Evolutionary conservation across 768 basidiomycete genomes (phyloP).

Genomic region (Podaxis sp.): DNA sequence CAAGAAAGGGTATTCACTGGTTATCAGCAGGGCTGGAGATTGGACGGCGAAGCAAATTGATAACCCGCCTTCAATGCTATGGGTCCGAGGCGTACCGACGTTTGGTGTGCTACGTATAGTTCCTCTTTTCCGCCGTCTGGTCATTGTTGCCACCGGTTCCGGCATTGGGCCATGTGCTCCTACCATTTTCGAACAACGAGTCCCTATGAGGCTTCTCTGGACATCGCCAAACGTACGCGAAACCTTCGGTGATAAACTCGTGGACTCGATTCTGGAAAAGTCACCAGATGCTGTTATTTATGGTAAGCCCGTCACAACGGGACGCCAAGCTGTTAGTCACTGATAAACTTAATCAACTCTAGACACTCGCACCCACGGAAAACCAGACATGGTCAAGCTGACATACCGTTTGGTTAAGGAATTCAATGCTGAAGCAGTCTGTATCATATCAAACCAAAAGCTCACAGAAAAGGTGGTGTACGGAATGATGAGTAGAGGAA

Average conservation of each 20-base stretch:
- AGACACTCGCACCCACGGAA: constrained; percentile 42
- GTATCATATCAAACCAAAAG: constrained; percentile 55
- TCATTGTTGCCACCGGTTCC: constrained; percentile 54
- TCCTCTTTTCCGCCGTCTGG: constrained; percentile 48
- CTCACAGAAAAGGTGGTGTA: constrained; percentile 55
- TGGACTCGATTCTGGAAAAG: constrained; percentile 49
- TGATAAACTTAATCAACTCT: not conserved
- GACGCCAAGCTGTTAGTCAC: not conserved
- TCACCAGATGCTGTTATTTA: constrained; percentile 55
- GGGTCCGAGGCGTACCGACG: constrained; percentile 55
- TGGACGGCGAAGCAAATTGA: constrained; percentile 52
- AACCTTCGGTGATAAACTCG: constrained; percentile 59
- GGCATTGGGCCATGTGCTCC: constrained; percentile 62
- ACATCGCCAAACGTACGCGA: constrained; percentile 55
- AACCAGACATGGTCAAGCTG: constrained; percentile 45
- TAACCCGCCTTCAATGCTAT: constrained; percentile 50
- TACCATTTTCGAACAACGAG: constrained; percentile 43
- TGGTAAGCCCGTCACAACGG: constrained; percentile 28
- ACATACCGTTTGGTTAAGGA: constrained; percentile 42
- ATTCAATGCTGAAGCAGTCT: constrained; percentile 50
- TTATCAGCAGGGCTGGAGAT: constrained; percentile 55
- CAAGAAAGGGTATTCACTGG: constrained; percentile 47
- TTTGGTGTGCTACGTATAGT: constrained; percentile 53
- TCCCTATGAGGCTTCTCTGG: constrained; percentile 58
- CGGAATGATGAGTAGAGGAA: constrained; percentile 54